Evolutionary conservation across 2,329 filamentous ascomycete species (phyloP), one percentile per base, ranked within the genome.

Genomic region (Dactylellina drechsleri): DNA sequence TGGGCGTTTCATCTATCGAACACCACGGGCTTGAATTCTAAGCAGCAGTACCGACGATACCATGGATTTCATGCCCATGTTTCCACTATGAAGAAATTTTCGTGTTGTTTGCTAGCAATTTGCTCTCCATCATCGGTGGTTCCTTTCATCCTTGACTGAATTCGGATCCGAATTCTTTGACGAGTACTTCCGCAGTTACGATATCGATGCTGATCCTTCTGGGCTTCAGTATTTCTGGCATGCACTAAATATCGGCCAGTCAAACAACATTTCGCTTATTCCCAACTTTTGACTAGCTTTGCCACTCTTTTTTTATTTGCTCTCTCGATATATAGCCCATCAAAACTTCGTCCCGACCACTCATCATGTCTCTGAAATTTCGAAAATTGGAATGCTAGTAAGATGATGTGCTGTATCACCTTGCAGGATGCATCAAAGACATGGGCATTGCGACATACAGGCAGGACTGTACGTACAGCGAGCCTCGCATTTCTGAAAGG

Each of bases 341-440:
- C 41, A 57, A 28, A 62, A 36, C 31, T 2, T 36, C 31, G 10
- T 36, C 10, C 31, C 31, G 5, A 7, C 31, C 31, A 36, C 10
- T 5, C 16, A 10, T 47, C 16, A 10, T n/a, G 43, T n/a, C 18
- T 62, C 12, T 57, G 23, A 41, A 26, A 52, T 57, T 47, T 56
- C 56, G 20, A 56, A 31, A 60, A 7, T 20, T 45, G 18, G 47
- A 53, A 43, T 45, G 70, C 31, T 36, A 36, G 31, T 36, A 36
- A 62, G 71, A 68, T 68, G 71, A 67, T 75, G 71, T 65, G 66
- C 66, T 71, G 71, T 75, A 75, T 60, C 71, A 67, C 64, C 52
- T 47, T 68, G 71, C 71, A 75, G 71, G 41, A 56, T 74, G 71
- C 71, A 75, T 68, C 50, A 58, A n/a, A 66, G 61, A 64, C 68